Base-by-base conservation (phyloP, 106 monocot genomes). In the Amphibolis antarctica region DNA sequence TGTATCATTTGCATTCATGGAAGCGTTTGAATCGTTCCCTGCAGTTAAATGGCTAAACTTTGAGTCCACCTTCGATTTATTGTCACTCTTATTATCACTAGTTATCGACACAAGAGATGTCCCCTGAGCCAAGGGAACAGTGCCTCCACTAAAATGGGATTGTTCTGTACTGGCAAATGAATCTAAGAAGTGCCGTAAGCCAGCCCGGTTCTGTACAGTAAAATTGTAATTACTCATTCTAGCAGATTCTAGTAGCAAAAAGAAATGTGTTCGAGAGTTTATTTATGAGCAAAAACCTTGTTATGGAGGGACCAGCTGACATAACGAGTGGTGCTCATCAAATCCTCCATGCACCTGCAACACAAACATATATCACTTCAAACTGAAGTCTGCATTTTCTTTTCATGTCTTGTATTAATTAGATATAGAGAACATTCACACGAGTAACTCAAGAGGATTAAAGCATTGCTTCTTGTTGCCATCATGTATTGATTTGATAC, bases 271-370 rank as follows among this genome's bases (percentile, higher is more conserved):
- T 14, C 14, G 13, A 46, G 28, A 27, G 5, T 18, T 60, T 28
- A 31, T 0, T 27, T 15, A 19, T 22, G 26, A 36, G 10, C 19
- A 22, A 53, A 21, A 10, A 87, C 92, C 87, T 92, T 92, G 77
- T 92, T 87, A 65, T 92, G 92, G 60, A 92, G 87, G 36, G 92
- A 92, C 92, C 92, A 92, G 45, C 87, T 82, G 28, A 92, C 92
- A 76, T 92, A 92, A 49, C 92, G 92, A 23, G 92, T 92, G 3
- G 87, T 92, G 81, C 92, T 87, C 54, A 75, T 81, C 66, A 92
- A 78, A 77, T 92, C 92, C 72, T 92, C 92, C 92, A 92, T 92
- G 69, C 92, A 92, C 75, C 92, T 92, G 81, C 29, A 76, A 44
- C 18, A 46, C 25, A 59, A 12, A 18, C 17, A 17, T 1, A 3